Evolutionary conservation across 2,329 filamentous ascomycete genomes (phyloP).

Genomic region (Blastomyces gilchristii): DNA sequence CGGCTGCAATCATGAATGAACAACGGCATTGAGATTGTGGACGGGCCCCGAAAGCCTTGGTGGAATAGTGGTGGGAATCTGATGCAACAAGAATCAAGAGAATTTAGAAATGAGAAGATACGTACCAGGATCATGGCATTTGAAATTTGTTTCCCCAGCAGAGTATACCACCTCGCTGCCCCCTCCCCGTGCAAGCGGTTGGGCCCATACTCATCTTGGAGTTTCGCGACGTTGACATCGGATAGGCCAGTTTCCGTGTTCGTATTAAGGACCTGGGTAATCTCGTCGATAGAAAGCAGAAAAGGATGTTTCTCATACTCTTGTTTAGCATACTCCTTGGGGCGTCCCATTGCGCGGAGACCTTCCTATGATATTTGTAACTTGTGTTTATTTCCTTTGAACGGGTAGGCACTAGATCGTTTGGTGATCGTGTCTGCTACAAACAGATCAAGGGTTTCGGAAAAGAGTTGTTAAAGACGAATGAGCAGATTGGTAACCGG

Average conservation of each 20-base stretch:
- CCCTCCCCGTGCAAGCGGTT: slow-evolving; percentile 42
- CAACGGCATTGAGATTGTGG: not conserved
- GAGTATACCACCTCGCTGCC: slow-evolving; percentile 39
- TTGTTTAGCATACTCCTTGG: slow-evolving; percentile 16
- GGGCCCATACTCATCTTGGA: slow-evolving; percentile 39
- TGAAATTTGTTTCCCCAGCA: slow-evolving; percentile 43
- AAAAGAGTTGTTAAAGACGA: not conserved
- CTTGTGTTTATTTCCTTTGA: not conserved
- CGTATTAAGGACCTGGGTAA: slow-evolving; percentile 38
- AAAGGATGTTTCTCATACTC: slow-evolving; percentile 27
- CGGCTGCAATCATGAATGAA: not conserved
- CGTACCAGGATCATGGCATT: slow-evolving; percentile 47
- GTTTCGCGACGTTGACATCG: slow-evolving; percentile 33
- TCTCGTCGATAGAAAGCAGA: slow-evolving; percentile 26
- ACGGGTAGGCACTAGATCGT: not conserved
- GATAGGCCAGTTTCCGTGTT: slow-evolving; percentile 42
- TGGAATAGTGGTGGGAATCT: not conserved
- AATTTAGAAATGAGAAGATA: not conserved
- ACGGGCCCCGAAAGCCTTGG: not conserved
- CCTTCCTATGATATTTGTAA: not conserved
- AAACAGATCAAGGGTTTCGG: not conserved
- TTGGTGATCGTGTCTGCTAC: not conserved
- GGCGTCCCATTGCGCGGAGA: slow-evolving; percentile 14
- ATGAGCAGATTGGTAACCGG: not conserved
- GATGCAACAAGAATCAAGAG: not conserved